Conservation (phyloP, 2,329 filamentous ascomycete species). For the Blumeria graminis region DNA sequence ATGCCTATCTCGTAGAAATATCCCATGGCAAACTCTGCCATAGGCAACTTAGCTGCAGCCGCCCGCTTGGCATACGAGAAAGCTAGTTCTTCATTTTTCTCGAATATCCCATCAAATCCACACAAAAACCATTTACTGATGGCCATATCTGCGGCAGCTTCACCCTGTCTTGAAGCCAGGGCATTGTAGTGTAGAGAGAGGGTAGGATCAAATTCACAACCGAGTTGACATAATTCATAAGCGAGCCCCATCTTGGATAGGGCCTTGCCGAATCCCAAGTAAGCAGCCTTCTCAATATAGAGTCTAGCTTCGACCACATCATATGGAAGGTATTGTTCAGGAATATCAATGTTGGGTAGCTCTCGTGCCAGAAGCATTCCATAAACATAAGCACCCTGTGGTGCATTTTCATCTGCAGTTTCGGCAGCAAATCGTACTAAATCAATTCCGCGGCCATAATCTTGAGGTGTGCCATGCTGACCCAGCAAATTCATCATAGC, state of each 20-base stretch:
- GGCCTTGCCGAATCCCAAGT: slow-evolving; percentile 84
- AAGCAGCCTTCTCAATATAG: slow-evolving; percentile 91
- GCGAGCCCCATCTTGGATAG: slow-evolving; percentile 94
- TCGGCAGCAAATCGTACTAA: slow-evolving; percentile 66
- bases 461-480: slow-evolving; percentile 72
- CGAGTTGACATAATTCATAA: slow-evolving; percentile 80
- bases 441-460: slow-evolving; percentile 53
- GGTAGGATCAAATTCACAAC: slow-evolving; percentile 83
- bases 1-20: slow-evolving; percentile 98
- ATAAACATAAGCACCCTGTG: slow-evolving; percentile 84
- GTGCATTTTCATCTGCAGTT: slow-evolving; percentile 82
- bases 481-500: slow-evolving; percentile 96
- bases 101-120: slow-evolving; percentile 73
- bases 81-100: slow-evolving; percentile 86
- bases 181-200: slow-evolving; percentile 91
- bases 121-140: slow-evolving; percentile 98
- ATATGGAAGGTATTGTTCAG: slow-evolving; percentile 42
- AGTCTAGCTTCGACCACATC: slow-evolving; percentile 53
- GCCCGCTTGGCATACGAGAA: slow-evolving; percentile 80
- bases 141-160: slow-evolving; percentile 80
- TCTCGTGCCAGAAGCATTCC: slow-evolving; percentile 86
- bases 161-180: slow-evolving; percentile 72
- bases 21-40: slow-evolving; percentile 86
- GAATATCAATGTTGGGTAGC: slow-evolving; percentile 70
- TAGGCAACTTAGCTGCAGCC: slow-evolving; percentile 56